These are phyloP conservation scores for Candida insectorum DNA, from an alignment of 805 yeast species.

Conservation along the genomic window DNA sequence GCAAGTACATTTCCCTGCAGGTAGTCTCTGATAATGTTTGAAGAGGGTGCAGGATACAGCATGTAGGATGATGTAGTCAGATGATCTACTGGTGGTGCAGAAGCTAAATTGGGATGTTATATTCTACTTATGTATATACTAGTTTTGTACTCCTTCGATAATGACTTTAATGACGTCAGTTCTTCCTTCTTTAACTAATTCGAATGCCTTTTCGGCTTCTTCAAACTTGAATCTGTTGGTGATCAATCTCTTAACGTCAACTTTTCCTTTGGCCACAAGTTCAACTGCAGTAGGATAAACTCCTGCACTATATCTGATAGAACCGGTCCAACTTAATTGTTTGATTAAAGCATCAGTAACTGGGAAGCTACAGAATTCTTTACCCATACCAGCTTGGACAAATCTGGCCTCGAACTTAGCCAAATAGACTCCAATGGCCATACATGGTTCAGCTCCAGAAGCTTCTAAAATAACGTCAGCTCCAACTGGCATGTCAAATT, in stretches of 20 bases:
- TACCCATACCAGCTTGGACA: constrained; percentile 20
- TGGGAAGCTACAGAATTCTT: constrained; percentile 17
- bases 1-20: too few relatives aligned
- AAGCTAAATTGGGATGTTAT: too few relatives aligned
- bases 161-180: constrained; percentile 16
- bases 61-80: not conserved
- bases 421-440: constrained; percentile 14
- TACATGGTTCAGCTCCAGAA: constrained; percentile 18
- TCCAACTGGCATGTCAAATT: constrained; percentile 22
- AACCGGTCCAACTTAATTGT: constrained; percentile 17
- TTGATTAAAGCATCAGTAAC: constrained; percentile 20
- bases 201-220: constrained; percentile 19
- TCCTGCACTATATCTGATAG: constrained; percentile 16
- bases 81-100: too few relatives aligned
- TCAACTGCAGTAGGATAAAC: constrained; percentile 19
- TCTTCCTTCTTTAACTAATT: constrained; percentile 14
- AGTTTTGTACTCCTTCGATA: too few relatives aligned
- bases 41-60: not conserved
- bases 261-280: constrained; percentile 13
- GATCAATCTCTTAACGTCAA: constrained; percentile 16
- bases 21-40: too few relatives aligned
- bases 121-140: too few relatives aligned
- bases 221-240: constrained; percentile 19
- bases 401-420: constrained; percentile 16
- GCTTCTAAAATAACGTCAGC: constrained; percentile 23